These are phyloP conservation scores for Purshia tridentata DNA, from an alignment of 306 rosid species.

Conservation along the genomic window DNA sequence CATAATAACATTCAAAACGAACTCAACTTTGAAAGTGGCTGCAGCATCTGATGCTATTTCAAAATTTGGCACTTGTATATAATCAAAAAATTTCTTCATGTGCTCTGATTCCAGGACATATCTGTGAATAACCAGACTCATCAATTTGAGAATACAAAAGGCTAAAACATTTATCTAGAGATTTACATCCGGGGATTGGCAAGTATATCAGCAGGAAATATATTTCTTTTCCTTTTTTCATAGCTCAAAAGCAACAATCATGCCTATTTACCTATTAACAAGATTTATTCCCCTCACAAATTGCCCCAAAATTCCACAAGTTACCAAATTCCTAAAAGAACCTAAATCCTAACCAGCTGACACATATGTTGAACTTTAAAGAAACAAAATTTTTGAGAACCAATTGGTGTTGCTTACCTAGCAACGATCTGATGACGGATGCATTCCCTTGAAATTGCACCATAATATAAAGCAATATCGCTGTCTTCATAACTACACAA, in stretches of 20 bases:
- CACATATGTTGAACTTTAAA: no score
- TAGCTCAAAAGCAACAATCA: no score
- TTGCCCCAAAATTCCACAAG: no score
- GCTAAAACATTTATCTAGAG: neutral
- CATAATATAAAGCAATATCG: constrained; percentile 39
- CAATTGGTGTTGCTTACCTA: constrained; percentile 17
- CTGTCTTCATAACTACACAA: constrained; percentile 34
- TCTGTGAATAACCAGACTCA: constrained; percentile 13
- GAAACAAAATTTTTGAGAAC: no score
- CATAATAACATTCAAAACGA: neutral
- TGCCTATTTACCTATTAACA: no score
- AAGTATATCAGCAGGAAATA: no score
- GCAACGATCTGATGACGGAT: constrained; percentile 45
- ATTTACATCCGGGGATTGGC: neutral
- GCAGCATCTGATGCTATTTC: constrained; percentile 44
- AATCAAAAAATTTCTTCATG: constrained; percentile 41
- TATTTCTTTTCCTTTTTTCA: no score
- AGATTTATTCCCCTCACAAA: no score
- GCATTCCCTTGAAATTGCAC: constrained; percentile 42
- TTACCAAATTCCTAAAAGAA: no score
- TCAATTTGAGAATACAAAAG: neutral
- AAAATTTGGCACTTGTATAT: constrained; percentile 37
- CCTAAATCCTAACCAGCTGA: no score
- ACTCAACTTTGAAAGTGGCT: constrained; percentile 35
- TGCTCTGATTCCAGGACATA: constrained; percentile 40